phyloP scores from a whole-genome alignment of 306 rosid species.

The Begonia fuchsioides region DNA sequence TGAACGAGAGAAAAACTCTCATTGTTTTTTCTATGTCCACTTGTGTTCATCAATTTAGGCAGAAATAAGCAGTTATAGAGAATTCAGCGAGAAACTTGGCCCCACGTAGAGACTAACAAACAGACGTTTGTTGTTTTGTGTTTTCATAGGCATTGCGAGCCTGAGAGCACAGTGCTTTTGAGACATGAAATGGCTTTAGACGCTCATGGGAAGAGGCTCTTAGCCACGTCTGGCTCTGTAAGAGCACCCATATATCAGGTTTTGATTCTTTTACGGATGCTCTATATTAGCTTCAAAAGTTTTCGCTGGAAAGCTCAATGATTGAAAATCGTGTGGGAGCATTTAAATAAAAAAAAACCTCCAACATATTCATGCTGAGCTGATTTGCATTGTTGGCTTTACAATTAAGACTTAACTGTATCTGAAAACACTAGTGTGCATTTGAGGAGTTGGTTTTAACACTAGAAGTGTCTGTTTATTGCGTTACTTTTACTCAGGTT shows the following conservation, averaged over 20 bases:
- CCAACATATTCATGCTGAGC: too few species aligned
- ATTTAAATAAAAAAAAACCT: too few species aligned
- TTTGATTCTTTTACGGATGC: not conserved
- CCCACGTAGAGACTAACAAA: not conserved
- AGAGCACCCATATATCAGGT: constrained; percentile 97
- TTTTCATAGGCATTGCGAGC: constrained; percentile 46
- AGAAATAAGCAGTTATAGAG: too few species aligned
- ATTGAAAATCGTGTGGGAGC: too few species aligned
- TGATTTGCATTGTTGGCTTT: too few species aligned
- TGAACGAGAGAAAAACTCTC: not conserved
- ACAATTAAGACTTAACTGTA: too few species aligned
- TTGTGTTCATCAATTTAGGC: not conserved
- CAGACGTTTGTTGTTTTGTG: not conserved
- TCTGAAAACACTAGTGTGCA: too few species aligned
- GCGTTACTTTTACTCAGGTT: constrained; percentile 32
- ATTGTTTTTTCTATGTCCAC: not conserved
- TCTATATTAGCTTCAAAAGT: too few species aligned
- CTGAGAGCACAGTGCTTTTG: constrained; percentile 34
- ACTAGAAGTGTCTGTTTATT: not conserved
- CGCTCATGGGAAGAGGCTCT: constrained; percentile 68
- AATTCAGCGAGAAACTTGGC: not conserved
- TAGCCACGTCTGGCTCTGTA: constrained; percentile 59
- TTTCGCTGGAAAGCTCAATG: too few species aligned
- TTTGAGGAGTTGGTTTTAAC: too few species aligned
- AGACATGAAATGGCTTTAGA: constrained; percentile 96